Evolutionary conservation across 345 rosid genomes (phyloP).

Genomic region (Turritis glabra): DNA sequence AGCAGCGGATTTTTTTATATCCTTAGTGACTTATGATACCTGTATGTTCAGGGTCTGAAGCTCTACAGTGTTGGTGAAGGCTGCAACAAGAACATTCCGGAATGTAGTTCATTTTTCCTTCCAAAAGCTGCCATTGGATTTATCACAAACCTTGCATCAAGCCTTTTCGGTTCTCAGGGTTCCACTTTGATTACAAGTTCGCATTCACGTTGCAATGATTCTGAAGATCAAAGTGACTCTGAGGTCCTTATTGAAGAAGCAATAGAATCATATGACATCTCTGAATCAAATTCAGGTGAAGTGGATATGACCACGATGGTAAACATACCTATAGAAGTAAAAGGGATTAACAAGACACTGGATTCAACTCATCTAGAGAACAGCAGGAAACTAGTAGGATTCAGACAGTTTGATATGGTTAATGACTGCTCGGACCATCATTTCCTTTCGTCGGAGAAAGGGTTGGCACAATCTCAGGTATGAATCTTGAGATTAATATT

Average conservation of each 20-base stretch:
- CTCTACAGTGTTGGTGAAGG: conserved; percentile 41
- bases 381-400: conserved; percentile 32
- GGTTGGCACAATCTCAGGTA: conserved; percentile 60
- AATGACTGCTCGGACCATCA: conserved; percentile 77
- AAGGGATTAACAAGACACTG: conserved; percentile 32
- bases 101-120: conserved; percentile 50
- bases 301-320: conserved; percentile 26
- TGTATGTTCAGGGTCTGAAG: conserved; percentile 54
- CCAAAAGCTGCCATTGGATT: conserved; percentile 71
- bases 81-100: conserved; percentile 36
- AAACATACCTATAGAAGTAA: conserved; percentile 38
- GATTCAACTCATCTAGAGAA: conserved; percentile 26
- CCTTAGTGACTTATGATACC: neutral
- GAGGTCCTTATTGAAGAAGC: conserved; percentile 38
- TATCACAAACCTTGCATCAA: conserved; percentile 53
- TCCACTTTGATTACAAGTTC: conserved; percentile 47
- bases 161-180: conserved; percentile 57
- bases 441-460: conserved; percentile 57
- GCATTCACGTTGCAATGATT: conserved; percentile 36
- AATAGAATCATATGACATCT: conserved; percentile 39
- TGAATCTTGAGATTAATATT: conserved; percentile 32
- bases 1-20: neutral
- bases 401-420: conserved; percentile 76
- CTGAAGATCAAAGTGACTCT: conserved; percentile 46
- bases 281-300: conserved; percentile 44